Conservation (phyloP, 2,329 filamentous ascomycete species). For the Ophiostoma novo-ulmi region DNA sequence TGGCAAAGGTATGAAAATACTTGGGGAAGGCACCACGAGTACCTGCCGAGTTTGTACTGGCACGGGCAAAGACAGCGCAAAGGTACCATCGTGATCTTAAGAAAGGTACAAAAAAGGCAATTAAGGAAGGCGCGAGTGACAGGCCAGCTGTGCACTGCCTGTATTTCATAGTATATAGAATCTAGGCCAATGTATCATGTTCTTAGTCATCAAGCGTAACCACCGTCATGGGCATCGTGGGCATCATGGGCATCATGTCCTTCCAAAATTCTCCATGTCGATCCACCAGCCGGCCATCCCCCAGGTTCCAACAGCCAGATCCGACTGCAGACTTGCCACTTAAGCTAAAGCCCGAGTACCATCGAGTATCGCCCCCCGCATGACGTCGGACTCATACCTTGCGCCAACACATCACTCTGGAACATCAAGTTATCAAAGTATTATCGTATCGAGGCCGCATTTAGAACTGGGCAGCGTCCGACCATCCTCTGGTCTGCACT, state of each 20-base stretch:
- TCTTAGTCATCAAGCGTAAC: background rate
- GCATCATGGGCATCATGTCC: too few species aligned
- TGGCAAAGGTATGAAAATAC: background rate
- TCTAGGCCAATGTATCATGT: background rate
- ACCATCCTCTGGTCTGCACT: constrained; percentile 39
- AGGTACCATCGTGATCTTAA: background rate
- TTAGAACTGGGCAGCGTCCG: constrained; percentile 31
- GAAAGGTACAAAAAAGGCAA: background rate
- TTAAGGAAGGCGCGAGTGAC: background rate
- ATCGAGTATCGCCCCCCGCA: too few species aligned
- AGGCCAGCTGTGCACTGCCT: background rate
- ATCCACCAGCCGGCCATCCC: background rate
- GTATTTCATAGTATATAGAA: constrained; percentile 4
- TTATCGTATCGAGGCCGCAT: too few species aligned
- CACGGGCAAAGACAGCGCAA: background rate
- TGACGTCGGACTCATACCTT: too few species aligned
- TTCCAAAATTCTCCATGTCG: too few species aligned
- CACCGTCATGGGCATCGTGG: background rate
- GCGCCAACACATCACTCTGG: too few species aligned
- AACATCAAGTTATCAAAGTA: too few species aligned
- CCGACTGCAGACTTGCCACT: background rate
- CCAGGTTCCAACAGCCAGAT: background rate
- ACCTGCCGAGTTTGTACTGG: background rate
- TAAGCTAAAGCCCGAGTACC: background rate
- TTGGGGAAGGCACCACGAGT: background rate